Evolutionary conservation across 306 rosid genomes (phyloP), one percentile per base, ranked within the genome.

Genomic region (Prunus mume): DNA sequence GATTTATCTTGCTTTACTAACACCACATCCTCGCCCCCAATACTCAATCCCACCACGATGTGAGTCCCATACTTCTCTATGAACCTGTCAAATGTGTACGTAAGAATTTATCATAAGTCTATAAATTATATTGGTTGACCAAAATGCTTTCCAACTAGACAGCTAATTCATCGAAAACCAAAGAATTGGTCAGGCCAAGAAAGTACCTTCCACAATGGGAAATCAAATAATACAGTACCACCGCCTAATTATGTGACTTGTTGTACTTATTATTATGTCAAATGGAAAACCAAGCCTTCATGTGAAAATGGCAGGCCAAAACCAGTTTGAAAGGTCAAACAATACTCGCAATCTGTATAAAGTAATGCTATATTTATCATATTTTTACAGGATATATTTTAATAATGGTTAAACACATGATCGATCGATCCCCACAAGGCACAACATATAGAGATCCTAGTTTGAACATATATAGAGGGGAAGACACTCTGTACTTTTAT

Each of bases 31-130:
- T 82, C 80, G 20, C 97, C 99, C 0, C 99, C 99, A 65, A 95
- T 67, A 88, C 97, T 68, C 61, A 95, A 85, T 62, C 97, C 97
- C 73, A 95, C 99, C 46, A 95, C 77, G 81, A 95, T 81, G 82
- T 95, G 99, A 6, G 99, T 95, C 77, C 99, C 99, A 74, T 84
- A 95, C 19, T 85, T 83, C 79, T 95, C 93, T 22, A 95, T 90
- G 86, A 95, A 95, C 71, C 97, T 95, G 87, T n/a, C 2, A 17
- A 55, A 68, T 60, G 34, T 25, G 34, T 10, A 24, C 65, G 52
- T 11, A 47, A 10, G 1, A 47, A 47, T 47, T 47, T 13, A 47
- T 47, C 12, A 0, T 12, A 47, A 12, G 41, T 34, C 38, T 32
- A 32, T 32, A 51, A 13, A 51, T 18, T 6, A 52, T 5, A 52